Evolutionary conservation across 1,284 basidiomycete species (phyloP), one percentile per base, ranked within the genome.

Genomic region (Phellopilus nigrolimitatus): DNA sequence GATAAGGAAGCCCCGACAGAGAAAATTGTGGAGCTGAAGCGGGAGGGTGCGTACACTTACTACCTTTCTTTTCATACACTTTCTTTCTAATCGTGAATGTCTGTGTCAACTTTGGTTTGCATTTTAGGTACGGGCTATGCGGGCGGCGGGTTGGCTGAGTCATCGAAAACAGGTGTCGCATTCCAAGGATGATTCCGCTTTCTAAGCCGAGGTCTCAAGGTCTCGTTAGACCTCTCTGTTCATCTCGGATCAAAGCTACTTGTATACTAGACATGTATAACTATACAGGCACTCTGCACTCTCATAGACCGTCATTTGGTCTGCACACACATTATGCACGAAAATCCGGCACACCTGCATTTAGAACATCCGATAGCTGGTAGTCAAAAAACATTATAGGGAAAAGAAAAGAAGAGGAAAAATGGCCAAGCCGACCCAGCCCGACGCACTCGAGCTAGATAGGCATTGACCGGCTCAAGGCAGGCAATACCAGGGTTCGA

Each of bases 91-190:
- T 17, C 19, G 13, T 17, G 47, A 24, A 19, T 31, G n/a, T 21
- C n/a, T 34, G 9, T 45, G n/a, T n/a, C n/a, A n/a, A n/a, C n/a
- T n/a, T n/a, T n/a, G n/a, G n/a, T 47, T 45, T 30, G 24, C 43
- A 54, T 53, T 56, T 47, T 47, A 91, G 88, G 90, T 17, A 95
- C 91, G 4, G 91, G 91, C 0, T 94, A 88, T 61, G 91, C 91
- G 6, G 88, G 88, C 30, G 91, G 91, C 17, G 91, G 91, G n/a
- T 66, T 91, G 55, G 88, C 91, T n/a, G 89, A 92, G 66, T 84
- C 86, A 0, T 80, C 76, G 27, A 89, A 79, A 65, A 69, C 71
- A 27, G 88, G 88, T 1, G 68, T 87, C 19, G 82, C 88, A 0
- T 91, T 91, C 68, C 88, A 91, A 62, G 88, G 87, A 43, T 90